phyloP scores from a whole-genome alignment of 2,329 filamentous ascomycete genomes.

The Fusarium miscanthi region DNA sequence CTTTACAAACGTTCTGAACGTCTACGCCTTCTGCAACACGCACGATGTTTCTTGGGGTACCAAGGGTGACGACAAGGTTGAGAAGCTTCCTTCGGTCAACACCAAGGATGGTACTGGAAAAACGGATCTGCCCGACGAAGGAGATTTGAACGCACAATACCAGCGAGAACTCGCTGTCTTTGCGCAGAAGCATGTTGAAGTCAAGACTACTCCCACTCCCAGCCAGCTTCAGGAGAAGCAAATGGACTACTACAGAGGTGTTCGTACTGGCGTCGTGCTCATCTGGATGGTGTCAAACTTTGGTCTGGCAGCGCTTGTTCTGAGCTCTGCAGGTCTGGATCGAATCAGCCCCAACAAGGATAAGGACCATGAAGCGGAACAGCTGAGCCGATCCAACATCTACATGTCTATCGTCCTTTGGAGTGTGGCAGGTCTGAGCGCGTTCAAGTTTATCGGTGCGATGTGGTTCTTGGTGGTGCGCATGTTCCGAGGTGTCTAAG shows the following conservation, averaged over 20 bases:
- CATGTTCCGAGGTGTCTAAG: conserved; percentile 79
- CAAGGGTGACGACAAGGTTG: conserved; percentile 96
- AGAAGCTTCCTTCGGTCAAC: conserved; percentile 87
- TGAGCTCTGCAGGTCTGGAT: conserved; percentile 86
- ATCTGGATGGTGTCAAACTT: conserved; percentile 98
- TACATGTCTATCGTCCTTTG: conserved; percentile 91
- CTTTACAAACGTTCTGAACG: conserved; percentile 98
- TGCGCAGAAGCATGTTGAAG: conserved; percentile 76
- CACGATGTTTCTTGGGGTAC: conserved; percentile 99
- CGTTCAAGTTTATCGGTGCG: conserved; percentile 88
- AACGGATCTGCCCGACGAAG: conserved; percentile 94
- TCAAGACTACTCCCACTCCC: conserved; percentile 69
- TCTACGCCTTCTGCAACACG: conserved; percentile 99
- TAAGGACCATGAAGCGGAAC: conserved; percentile 51
- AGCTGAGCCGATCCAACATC: conserved; percentile 73
- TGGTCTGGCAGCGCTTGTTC: conserved; percentile 83
- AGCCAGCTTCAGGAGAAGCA: conserved; percentile 79
- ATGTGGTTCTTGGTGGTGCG: conserved; percentile 93
- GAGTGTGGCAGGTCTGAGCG: conserved; percentile 85
- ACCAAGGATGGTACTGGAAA: conserved; percentile 91
- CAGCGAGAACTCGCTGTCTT: conserved; percentile 85
- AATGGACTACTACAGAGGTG: conserved; percentile 98
- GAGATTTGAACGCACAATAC: conserved; percentile 94
- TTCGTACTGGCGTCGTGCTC: conserved; percentile 89
- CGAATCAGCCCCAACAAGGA: conserved; percentile 61